Conservation (phyloP, 345 rosid species). For the Adansonia digitata region DNA sequence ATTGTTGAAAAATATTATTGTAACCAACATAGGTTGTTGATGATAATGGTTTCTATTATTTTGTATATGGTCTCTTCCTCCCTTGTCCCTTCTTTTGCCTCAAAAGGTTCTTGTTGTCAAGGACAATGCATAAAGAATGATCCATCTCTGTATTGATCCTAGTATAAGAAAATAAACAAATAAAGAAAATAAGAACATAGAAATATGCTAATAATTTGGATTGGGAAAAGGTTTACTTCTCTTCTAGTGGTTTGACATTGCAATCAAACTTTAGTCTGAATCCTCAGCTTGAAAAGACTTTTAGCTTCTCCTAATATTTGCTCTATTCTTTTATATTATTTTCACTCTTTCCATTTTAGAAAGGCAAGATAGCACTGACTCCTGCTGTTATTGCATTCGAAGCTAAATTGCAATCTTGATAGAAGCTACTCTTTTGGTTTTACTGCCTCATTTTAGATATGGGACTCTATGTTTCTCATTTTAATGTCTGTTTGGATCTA, state of each 20-base stretch:
- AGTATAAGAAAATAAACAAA: background rate
- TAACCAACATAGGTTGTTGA: background rate
- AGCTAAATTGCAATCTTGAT: background rate
- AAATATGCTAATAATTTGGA: background rate
- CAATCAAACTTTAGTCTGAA: background rate
- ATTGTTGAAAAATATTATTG: background rate
- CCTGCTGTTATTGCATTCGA: background rate
- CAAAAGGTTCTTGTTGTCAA: background rate
- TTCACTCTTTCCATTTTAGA: background rate
- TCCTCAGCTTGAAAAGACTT: background rate
- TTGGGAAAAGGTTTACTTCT: background rate
- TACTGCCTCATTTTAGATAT: background rate
- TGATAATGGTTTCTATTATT: background rate
- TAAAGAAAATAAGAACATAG: slow-evolving; percentile 1
- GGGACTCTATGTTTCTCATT: background rate
- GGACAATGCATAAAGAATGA: background rate
- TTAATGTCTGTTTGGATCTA: background rate
- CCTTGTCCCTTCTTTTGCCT: background rate
- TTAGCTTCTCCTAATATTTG: background rate
- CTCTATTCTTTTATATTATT: background rate
- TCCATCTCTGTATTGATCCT: background rate
- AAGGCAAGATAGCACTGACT: background rate
- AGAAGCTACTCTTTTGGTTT: slow-evolving; percentile 1
- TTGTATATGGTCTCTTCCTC: background rate
- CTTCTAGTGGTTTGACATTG: background rate